Evolutionary conservation across 768 basidiomycete species (phyloP).

Genomic region (Thelephora ganbajun): DNA sequence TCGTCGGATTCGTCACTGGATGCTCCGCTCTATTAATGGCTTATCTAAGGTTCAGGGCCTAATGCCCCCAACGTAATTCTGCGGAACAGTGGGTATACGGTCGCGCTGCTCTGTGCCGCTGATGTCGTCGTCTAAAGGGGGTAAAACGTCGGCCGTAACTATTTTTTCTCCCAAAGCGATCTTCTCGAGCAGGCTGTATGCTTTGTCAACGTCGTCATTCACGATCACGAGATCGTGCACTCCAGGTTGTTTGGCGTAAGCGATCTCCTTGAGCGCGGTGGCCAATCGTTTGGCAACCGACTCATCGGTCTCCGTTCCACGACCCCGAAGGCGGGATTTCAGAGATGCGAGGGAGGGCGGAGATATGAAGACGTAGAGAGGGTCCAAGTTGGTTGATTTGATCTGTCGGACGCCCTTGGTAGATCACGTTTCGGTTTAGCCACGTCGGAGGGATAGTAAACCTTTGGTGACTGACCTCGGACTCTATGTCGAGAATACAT

Average conservation of each 20-base stretch:
- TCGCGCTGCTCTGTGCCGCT: background rate
- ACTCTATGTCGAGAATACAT: slow-evolving; percentile 93
- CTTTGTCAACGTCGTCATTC: slow-evolving; percentile 79
- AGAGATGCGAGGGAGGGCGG: slow-evolving; percentile 72
- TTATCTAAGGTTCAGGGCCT: slow-evolving; percentile 58
- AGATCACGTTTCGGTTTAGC: slow-evolving; percentile 8
- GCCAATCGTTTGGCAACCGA: slow-evolving; percentile 63
- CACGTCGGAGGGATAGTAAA: slow-evolving; percentile 4
- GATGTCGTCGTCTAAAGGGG: slow-evolving; percentile 40
- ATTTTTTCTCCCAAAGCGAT: slow-evolving; percentile 61
- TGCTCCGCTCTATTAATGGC: slow-evolving; percentile 81
- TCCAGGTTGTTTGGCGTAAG: slow-evolving; percentile 65
- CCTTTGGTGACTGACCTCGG: slow-evolving; percentile 43
- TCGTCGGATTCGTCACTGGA: slow-evolving; percentile 81
- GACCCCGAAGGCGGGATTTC: slow-evolving; percentile 51
- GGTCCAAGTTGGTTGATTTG: slow-evolving; percentile 67
- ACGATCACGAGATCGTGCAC: slow-evolving; percentile 77
- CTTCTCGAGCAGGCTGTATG: slow-evolving; percentile 63
- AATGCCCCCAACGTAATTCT: background rate
- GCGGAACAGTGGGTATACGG: slow-evolving; percentile 1
- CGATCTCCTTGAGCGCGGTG: slow-evolving; percentile 67
- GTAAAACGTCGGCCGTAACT: slow-evolving; percentile 43
- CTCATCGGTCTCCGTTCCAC: slow-evolving; percentile 74
- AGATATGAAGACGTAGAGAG: slow-evolving; percentile 84
- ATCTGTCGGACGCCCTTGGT: slow-evolving; percentile 83